Percentiles rank a stretch among this genome's conserved stretches.
Conservation (phyloP, 176 grass and related monocot genomes). For the Triticum dicoccoides region DNA sequence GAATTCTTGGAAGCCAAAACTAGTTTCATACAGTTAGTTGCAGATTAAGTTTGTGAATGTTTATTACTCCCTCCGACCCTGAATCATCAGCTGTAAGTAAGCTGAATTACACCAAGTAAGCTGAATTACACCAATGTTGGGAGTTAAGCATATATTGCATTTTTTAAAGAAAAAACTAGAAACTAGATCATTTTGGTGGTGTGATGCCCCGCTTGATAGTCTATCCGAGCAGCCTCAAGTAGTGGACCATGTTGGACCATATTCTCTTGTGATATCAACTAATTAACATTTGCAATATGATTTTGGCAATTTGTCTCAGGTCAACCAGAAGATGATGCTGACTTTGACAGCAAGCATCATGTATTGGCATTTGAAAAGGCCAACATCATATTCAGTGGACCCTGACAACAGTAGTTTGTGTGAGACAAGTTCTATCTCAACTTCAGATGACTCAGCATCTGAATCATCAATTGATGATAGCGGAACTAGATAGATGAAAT, state of each 20-base stretch:
- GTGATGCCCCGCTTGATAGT: neutral
- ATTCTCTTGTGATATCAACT: neutral
- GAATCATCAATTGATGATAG: slow-evolving; percentile 85
- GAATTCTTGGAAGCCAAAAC: neutral
- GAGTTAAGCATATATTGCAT: neutral
- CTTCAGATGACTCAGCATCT: slow-evolving; percentile 82
- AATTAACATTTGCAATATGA: neutral
- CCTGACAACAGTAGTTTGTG: slow-evolving; percentile 63
- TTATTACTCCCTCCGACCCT: neutral
- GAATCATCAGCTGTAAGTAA: neutral
- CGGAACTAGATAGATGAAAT: slow-evolving; percentile 45
- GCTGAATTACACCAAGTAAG: neutral
- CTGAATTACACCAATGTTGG: neutral
- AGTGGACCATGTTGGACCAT: neutral
- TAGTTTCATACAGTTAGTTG: neutral
- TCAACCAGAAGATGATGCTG: slow-evolving; percentile 98
- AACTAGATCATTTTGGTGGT: neutral
- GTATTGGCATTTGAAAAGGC: slow-evolving; percentile 94
- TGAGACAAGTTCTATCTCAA: slow-evolving; percentile 67
- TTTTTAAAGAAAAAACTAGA: neutral
- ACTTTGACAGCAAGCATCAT: slow-evolving; percentile 95
- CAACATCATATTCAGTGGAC: slow-evolving; percentile 55
- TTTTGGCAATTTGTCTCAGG: slow-evolving; percentile 39
- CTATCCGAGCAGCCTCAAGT: neutral
- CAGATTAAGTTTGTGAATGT: neutral